Conservation (phyloP, 495 filamentous ascomycete species). For the Thermothielavioides terrestris region DNA sequence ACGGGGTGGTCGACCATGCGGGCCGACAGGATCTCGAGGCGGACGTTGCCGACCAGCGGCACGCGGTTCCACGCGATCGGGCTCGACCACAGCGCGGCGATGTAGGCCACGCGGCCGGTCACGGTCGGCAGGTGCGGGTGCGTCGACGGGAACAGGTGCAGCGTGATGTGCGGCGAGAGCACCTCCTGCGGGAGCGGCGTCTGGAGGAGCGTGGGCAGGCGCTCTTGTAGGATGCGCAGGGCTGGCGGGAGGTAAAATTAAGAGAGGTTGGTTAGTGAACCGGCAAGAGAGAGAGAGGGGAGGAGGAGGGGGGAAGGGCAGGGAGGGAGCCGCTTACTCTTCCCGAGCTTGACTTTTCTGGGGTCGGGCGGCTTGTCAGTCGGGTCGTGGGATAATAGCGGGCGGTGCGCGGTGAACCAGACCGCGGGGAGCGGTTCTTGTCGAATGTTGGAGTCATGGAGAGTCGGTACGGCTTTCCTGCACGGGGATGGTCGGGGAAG, state of each 20-base stretch:
- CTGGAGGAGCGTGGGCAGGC: slow-evolving; percentile 76
- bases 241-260: too few relatives aligned
- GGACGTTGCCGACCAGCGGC: slow-evolving; percentile 80
- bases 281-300: not conserved
- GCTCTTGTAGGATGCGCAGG: slow-evolving; percentile 74
- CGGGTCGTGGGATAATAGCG: not conserved
- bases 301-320: not conserved
- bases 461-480: not conserved
- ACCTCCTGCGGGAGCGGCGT: slow-evolving; percentile 76
- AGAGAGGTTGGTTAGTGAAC: not conserved
- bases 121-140: slow-evolving; percentile 93
- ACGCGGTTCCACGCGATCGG: slow-evolving; percentile 92
- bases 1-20: slow-evolving; percentile 57
- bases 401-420: slow-evolving; percentile 4
- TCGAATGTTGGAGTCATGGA: not conserved
- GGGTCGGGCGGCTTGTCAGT: slow-evolving; percentile 49
- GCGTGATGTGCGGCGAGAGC: slow-evolving; percentile 79
- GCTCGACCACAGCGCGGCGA: slow-evolving; percentile 87
- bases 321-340: slow-evolving; percentile 53
- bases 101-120: slow-evolving; percentile 80
- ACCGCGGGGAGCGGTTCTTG: not conserved
- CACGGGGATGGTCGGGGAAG: not conserved
- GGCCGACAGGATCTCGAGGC: slow-evolving; percentile 77
- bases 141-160: slow-evolving; percentile 92
- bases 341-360: slow-evolving; percentile 80